Base-by-base conservation (phyloP, 768 basidiomycete species). In the Gyrodon lividus region DNA sequence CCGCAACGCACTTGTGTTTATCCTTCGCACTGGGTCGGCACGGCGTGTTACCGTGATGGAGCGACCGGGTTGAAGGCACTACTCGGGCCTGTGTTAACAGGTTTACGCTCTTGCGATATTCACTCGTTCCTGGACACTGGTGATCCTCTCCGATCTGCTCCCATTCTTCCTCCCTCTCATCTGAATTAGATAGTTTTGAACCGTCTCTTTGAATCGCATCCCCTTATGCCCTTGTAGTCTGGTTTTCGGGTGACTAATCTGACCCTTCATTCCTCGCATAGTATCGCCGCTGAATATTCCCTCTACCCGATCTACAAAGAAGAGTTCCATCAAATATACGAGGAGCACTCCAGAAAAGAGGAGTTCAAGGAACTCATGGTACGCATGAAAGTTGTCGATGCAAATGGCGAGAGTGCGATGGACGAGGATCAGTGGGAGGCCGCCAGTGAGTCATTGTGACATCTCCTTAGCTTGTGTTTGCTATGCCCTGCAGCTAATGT, bases 371-470 rank as follows among this genome's bases (percentile, higher is more conserved):
- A 83, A n/a, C 75, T 98, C 16, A 76, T 98, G 71, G 74, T 87
- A 51, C 79, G 83, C 59, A 99, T 99, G 97, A 89, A 85, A 55
- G 97, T 99, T 24, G 82, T 97, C 38, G 87, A 97, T 63, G 72
- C 75, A 16, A 78, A 87, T 37, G 93, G 94, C 2, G 88, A 88
- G 71, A 95, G 91, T 62, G 74, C 89, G 47, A 97, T 98, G 91
- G 84, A 94, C 57, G 88, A 89, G 58, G 87, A 90, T 59, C 95
- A 98, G 70, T 97, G 96, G 92, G 94, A 98, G 63, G 96, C 96
- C 56, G 94, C 93, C n/a, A 98, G 97, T 98, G 70, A 71, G 93
- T 82, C 12, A 30, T 30, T 43, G 47, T 44, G 45, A 22, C 20
- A 31, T 48, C 9, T 24, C 22, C 16, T 8, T 19, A 26, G 13